Base-by-base conservation (phyloP, 805 yeast species). In the Candida nonsorbophila region DNA sequence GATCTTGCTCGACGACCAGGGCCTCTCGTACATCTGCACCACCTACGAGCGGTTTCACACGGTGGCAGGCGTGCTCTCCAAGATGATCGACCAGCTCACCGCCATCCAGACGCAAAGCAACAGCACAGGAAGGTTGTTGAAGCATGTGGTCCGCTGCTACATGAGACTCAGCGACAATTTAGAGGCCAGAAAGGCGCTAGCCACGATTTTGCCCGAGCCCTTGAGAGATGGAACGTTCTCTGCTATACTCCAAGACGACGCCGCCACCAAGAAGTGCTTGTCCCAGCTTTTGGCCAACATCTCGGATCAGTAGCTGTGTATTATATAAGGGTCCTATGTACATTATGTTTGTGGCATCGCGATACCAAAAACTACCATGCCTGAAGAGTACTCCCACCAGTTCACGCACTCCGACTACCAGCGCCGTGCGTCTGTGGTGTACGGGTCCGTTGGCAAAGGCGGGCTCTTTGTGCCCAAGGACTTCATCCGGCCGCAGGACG, bases 1-100 rank as follows among this genome's bases (percentile, higher is more conserved):
- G 56, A 90, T 90, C 32, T 67, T 90, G 29, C 72, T 87, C 41
- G 97, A 92, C 57, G 96, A 90, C 48, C 77, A 81, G 42, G 98
- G 98, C 0, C 69, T 90, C 37, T 74, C 79, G 13, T 92, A 92
- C 58, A 84, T 92, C 14, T 92, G 97, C 61, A 95, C 94, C 34
- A 90, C 97, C 0, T 84, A 79, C 51, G 97, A 90, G 56, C 70
- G 98, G 45, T 90, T 90, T 52, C 85, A 82, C 38, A 96, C 97
- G 1, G 97, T 92, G 14, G 83, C 92, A 1, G 79, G 84, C 30
- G 98, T 92, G 3, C 69, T 90, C 38, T 74, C 84, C 22, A 74
- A 70, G 33, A 92, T 92, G 94, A 88, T 92, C 26, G 85, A 82
- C 30, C 96, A 90, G 57, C 62, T 90, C 36, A 52, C 56, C 24